phyloP scores from a whole-genome alignment of 805 yeast genomes.

The Nakazawaea siamensis region DNA sequence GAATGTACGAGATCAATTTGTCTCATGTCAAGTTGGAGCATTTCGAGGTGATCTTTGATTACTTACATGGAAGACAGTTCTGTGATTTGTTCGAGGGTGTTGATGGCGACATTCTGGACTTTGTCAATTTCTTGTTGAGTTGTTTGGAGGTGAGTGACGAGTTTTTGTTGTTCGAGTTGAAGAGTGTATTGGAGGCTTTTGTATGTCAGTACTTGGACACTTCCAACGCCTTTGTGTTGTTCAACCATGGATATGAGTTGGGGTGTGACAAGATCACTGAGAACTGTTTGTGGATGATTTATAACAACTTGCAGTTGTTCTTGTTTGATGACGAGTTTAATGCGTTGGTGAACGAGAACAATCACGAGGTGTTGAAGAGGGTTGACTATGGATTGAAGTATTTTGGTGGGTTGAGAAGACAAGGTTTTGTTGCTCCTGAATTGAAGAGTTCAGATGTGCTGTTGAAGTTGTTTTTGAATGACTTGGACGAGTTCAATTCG shows the following conservation, averaged over 20 bases:
- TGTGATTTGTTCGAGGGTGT: conserved; percentile 23
- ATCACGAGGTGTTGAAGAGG: conserved; percentile 13
- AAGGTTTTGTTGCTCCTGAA: background rate
- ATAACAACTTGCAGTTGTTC: conserved; percentile 53
- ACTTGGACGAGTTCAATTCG: conserved; percentile 29
- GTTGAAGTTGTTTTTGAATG: conserved; percentile 25
- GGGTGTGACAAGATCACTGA: conserved; percentile 47
- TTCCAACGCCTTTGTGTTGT: conserved; percentile 51
- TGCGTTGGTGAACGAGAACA: conserved; percentile 21
- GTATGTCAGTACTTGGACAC: conserved; percentile 46
- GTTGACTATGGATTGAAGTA: conserved; percentile 27
- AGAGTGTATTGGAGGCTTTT: conserved; percentile 51
- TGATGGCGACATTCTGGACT: conserved; percentile 22
- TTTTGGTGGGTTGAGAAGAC: conserved; percentile 19
- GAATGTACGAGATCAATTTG: conserved; percentile 28
- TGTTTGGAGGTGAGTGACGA: conserved; percentile 57
- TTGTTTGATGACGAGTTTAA: conserved; percentile 37
- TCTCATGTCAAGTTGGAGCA: conserved; percentile 30
- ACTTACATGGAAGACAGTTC: conserved; percentile 47
- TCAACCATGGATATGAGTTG: conserved; percentile 44
- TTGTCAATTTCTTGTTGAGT: conserved; percentile 47
- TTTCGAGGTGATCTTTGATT: conserved; percentile 42
- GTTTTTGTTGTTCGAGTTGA: conserved; percentile 49
- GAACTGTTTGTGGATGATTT: conserved; percentile 61
- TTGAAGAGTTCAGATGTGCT: conserved; percentile 17